phyloP scores from a whole-genome alignment of 2,329 filamentous ascomycete genomes.

The Trichocomaceae sp. region DNA sequence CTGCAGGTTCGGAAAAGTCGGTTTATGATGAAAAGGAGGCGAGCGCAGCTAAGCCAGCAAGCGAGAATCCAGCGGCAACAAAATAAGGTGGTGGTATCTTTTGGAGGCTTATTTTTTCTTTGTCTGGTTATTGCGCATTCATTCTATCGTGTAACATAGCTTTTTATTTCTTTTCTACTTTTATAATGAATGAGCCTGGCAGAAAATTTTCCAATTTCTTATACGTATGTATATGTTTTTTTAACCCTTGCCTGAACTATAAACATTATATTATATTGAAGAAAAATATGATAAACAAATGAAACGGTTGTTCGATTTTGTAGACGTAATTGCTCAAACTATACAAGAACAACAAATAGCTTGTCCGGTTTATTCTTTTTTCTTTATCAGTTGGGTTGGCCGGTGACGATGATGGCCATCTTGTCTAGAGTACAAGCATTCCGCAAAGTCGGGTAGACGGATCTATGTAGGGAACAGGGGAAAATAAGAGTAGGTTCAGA shows the following conservation, averaged over 20 bases:
- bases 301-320: conserved; percentile 3
- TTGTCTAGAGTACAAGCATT: conserved; percentile 11
- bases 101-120: not conserved
- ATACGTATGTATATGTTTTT: not conserved
- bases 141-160: not conserved
- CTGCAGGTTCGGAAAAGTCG: conserved; percentile 33
- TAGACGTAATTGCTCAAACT: conserved; percentile 9
- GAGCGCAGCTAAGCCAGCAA: conserved; percentile 40
- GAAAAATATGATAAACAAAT: not conserved
- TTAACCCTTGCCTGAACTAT: not conserved
- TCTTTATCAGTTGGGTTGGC: not conserved
- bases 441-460: not conserved
- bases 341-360: conserved; percentile 11
- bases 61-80: conserved; percentile 43
- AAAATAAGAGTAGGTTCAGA: not conserved
- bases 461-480: not conserved
- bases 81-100: conserved; percentile 20
- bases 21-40: conserved; percentile 27
- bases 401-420: not conserved
- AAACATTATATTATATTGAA: too few species aligned
- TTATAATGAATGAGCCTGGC: not conserved
- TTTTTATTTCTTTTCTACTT: not conserved
- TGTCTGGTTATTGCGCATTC: not conserved
- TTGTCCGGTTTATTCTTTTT: not conserved
- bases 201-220: not conserved